Percentiles rank a stretch among this genome's conserved stretches.
Evolutionary conservation across 208 protist species (phyloP).

Genomic region (Vickermania ingenoplastis): DNA sequence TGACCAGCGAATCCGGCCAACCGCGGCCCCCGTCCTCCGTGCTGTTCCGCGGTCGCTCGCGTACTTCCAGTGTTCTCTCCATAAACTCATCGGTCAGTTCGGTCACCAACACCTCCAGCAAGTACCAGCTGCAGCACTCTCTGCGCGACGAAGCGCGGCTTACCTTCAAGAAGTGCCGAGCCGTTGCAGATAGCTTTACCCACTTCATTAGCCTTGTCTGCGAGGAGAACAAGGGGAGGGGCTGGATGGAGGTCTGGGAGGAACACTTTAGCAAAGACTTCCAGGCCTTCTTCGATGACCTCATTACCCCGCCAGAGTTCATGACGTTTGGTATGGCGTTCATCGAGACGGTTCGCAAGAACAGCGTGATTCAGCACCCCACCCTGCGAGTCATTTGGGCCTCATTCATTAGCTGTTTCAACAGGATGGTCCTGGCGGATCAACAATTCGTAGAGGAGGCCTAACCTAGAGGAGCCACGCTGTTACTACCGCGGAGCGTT

Average conservation of each 20-base stretch:
- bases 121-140: background rate
- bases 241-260: constrained; percentile 1
- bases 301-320: background rate
- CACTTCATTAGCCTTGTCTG: background rate
- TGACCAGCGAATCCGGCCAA: background rate
- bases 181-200: background rate
- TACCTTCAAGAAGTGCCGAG: background rate
- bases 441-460: no score
- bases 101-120: background rate
- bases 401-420: background rate
- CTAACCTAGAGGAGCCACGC: no score
- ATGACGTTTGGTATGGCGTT: constrained; percentile 5
- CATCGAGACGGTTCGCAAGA: background rate
- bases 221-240: background rate
- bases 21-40: background rate
- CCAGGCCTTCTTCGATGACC: constrained; percentile 3
- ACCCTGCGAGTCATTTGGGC: constrained; percentile 1
- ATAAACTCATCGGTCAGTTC: background rate
- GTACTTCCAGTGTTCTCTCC: background rate
- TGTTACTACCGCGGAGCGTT: no score
- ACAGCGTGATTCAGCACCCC: background rate
- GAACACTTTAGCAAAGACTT: background rate
- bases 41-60: background rate
- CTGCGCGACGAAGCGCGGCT: background rate
- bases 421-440: background rate